Evolutionary conservation across 1,139 yeast species (phyloP).

Genomic region (Taiozyma sp.): DNA sequence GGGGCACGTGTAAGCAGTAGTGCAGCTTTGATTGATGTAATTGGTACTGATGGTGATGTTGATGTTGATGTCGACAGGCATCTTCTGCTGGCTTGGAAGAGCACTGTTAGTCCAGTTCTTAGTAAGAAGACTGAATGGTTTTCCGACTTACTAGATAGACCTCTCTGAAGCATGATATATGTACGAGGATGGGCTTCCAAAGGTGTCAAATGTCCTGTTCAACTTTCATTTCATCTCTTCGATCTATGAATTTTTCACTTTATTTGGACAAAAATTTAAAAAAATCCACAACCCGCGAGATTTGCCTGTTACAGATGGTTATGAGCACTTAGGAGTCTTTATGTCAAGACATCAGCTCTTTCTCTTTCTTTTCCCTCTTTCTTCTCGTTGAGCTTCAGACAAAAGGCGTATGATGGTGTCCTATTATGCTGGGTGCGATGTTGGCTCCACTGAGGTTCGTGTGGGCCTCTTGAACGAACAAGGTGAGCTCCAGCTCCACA

Average conservation of each 20-base stretch:
- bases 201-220: neutral
- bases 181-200: neutral
- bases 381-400: neutral
- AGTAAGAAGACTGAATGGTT: neutral
- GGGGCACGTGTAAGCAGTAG: constrained; percentile 79
- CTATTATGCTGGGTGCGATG: constrained; percentile 39
- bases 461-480: constrained; percentile 25
- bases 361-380: neutral
- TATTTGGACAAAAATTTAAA: neutral
- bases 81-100: constrained; percentile 15
- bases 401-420: neutral
- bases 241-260: neutral
- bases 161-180: neutral
- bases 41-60: constrained; percentile 5
- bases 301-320: neutral
- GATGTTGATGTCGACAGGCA: constrained; percentile 17
- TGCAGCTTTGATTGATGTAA: constrained; percentile 34
- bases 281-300: neutral
- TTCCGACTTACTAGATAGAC: neutral
- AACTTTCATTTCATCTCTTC: neutral
- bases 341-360: neutral
- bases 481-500: constrained; percentile 18
- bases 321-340: neutral
- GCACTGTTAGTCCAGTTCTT: neutral
- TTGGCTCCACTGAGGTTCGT: constrained; percentile 51